These are phyloP conservation scores for Asterophora lycoperdoides DNA, from an alignment of 768 basidiomycete genomes.

Conservation along the genomic window DNA sequence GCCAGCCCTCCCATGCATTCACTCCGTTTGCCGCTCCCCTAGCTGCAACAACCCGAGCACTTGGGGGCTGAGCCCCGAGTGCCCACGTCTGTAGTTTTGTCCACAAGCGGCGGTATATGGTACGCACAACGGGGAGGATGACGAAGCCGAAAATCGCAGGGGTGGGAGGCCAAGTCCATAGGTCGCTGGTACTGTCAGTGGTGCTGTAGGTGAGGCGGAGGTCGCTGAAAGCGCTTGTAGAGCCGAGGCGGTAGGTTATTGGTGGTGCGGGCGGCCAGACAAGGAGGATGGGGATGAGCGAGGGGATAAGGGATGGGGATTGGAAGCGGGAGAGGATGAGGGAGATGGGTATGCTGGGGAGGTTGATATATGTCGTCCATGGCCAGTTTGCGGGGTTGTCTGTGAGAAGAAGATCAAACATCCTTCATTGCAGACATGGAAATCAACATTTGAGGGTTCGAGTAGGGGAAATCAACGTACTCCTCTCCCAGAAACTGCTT, in stretches of 20 bases:
- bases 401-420: constrained; percentile 61
- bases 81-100: constrained; percentile 38
- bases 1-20: constrained; percentile 27
- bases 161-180: constrained; percentile 52
- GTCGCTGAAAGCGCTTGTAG: constrained; percentile 21
- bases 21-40: constrained; percentile 13
- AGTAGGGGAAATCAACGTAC: constrained; percentile 28
- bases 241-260: constrained; percentile 23
- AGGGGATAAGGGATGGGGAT: constrained; percentile 26
- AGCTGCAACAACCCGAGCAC: constrained; percentile 20
- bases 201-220: constrained; percentile 16
- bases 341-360: constrained; percentile 65
- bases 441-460: neutral
- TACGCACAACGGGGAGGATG: constrained; percentile 44
- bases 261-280: constrained; percentile 42
- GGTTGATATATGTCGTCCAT: constrained; percentile 69
- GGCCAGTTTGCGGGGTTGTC: constrained; percentile 73
- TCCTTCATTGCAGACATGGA: constrained; percentile 30
- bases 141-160: constrained; percentile 53
- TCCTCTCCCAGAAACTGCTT: constrained; percentile 66
- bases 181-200: neutral
- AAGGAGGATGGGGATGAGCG: constrained; percentile 43
- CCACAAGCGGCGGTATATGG: constrained; percentile 40
- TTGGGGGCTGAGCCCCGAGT: constrained; percentile 35
- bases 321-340: constrained; percentile 62